Percentiles rank a stretch among this genome's conserved stretches.
Evolutionary conservation across 2,329 filamentous ascomycete genomes (phyloP).

Genomic region (Dactylellina drechsleri): DNA sequence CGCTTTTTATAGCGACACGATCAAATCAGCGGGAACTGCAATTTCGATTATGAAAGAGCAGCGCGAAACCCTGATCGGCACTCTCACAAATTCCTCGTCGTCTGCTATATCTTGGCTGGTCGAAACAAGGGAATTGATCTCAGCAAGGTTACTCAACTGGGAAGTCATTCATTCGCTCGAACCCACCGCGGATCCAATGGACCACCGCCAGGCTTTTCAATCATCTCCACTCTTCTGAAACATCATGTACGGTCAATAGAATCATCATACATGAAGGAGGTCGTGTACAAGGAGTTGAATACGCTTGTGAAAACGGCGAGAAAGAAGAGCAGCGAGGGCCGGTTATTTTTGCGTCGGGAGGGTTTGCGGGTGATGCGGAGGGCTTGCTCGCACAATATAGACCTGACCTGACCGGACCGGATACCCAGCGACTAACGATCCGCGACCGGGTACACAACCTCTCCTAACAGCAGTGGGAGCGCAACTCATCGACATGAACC

Average conservation of each 20-base stretch:
- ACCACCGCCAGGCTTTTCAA: constrained; percentile 70
- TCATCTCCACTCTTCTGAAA: constrained; percentile 69
- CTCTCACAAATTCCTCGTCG: constrained; percentile 65
- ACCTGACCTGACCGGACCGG: constrained; percentile 69
- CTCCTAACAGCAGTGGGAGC: constrained; percentile 63
- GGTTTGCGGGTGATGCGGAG: constrained; percentile 71
- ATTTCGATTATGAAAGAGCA: constrained; percentile 54
- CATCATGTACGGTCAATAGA: constrained; percentile 67
- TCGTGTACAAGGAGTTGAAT: constrained; percentile 68
- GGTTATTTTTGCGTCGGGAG: constrained; percentile 71
- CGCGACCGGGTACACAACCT: constrained; percentile 67
- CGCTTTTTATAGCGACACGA: constrained; percentile 68
- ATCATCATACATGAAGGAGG: constrained; percentile 63
- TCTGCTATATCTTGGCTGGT: constrained; percentile 69
- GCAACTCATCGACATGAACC: constrained; percentile 64
- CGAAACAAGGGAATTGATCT: constrained; percentile 70
- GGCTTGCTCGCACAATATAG: constrained; percentile 69
- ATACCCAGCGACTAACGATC: constrained; percentile 72
- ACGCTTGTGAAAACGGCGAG: constrained; percentile 60
- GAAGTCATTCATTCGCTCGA: constrained; percentile 69
- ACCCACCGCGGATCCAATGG: constrained; percentile 70
- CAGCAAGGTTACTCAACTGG: constrained; percentile 69
- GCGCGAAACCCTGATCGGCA: constrained; percentile 64
- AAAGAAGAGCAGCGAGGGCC: constrained; percentile 64
- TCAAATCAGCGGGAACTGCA: constrained; percentile 67